phyloP scores from a whole-genome alignment of 2,329 filamentous ascomycete species.

The Epicoccum nigrum region DNA sequence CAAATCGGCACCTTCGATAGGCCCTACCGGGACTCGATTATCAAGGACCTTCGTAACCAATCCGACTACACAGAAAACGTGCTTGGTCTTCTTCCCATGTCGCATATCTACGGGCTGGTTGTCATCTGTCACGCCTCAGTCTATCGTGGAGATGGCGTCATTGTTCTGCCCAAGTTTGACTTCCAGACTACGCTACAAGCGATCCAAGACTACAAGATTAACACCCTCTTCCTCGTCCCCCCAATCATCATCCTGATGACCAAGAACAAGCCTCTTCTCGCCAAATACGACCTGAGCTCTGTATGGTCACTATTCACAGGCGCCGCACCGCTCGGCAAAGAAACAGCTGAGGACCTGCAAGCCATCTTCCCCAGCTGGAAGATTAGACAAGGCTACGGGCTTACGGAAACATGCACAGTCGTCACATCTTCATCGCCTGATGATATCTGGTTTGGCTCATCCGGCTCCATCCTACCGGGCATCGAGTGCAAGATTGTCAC shows the following conservation, averaged over 20 bases:
- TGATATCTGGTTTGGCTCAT: constrained; percentile 75
- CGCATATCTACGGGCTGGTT: constrained; percentile 80
- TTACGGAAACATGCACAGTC: constrained; percentile 79
- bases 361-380: constrained; percentile 68
- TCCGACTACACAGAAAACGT: constrained; percentile 57
- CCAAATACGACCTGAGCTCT: constrained; percentile 73
- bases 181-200: constrained; percentile 67
- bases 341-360: constrained; percentile 70
- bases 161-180: constrained; percentile 79
- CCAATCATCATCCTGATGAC: constrained; percentile 81
- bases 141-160: constrained; percentile 74
- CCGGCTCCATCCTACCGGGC: constrained; percentile 71
- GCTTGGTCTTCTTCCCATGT: constrained; percentile 77
- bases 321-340: constrained; percentile 76
- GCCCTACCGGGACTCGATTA: constrained; percentile 49
- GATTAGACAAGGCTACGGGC: constrained; percentile 75
- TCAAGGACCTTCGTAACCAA: constrained; percentile 43
- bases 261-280: constrained; percentile 65
- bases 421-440: constrained; percentile 64
- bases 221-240: constrained; percentile 72
- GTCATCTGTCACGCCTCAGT: constrained; percentile 69
- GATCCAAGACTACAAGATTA: constrained; percentile 73
- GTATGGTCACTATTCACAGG: constrained; percentile 72
- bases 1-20: constrained; percentile 64
- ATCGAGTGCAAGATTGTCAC: constrained; percentile 70